Evolutionary conservation across 805 yeast species (phyloP).

Genomic region (Yamadazyma paraphyllophila): DNA sequence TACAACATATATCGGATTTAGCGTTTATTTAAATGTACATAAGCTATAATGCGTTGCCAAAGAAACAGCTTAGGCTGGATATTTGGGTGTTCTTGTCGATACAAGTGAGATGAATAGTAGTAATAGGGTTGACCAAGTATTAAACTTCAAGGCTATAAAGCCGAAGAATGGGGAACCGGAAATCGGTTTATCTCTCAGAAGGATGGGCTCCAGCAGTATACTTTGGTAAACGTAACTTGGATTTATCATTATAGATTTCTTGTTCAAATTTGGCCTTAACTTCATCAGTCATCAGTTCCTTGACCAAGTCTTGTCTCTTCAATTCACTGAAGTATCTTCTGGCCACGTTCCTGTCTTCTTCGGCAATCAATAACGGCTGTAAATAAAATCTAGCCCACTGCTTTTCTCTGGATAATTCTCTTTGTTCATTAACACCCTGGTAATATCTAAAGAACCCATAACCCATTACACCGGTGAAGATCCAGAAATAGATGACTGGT

Average conservation of each 20-base stretch:
- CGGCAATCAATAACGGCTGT: constrained; percentile 75
- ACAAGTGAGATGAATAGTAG: too few relatives aligned
- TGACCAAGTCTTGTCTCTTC: constrained; percentile 59
- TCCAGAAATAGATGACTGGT: constrained; percentile 68
- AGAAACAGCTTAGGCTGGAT: not conserved
- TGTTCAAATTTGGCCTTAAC: constrained; percentile 40
- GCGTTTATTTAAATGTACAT: constrained; percentile 1
- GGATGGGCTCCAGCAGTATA: constrained; percentile 41
- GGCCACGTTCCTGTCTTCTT: constrained; percentile 74
- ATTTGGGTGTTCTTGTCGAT: too few relatives aligned
- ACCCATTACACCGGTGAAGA: constrained; percentile 59
- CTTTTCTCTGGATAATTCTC: constrained; percentile 73
- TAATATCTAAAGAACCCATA: constrained; percentile 70
- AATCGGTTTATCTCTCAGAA: constrained; percentile 21
- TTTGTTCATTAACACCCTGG: constrained; percentile 69
- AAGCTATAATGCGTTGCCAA: not conserved
- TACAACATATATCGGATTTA: not conserved
- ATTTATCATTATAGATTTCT: constrained; percentile 43
- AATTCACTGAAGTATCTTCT: constrained; percentile 66
- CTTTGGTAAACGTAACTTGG: constrained; percentile 43
- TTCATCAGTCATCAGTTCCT: constrained; percentile 41
- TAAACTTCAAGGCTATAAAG: too few relatives aligned
- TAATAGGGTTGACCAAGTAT: too few relatives aligned
- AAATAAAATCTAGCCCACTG: constrained; percentile 74
- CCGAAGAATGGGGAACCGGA: too few relatives aligned